Evolutionary conservation across 495 filamentous ascomycete genomes (phyloP).

Genomic region (Neurospora africana): DNA sequence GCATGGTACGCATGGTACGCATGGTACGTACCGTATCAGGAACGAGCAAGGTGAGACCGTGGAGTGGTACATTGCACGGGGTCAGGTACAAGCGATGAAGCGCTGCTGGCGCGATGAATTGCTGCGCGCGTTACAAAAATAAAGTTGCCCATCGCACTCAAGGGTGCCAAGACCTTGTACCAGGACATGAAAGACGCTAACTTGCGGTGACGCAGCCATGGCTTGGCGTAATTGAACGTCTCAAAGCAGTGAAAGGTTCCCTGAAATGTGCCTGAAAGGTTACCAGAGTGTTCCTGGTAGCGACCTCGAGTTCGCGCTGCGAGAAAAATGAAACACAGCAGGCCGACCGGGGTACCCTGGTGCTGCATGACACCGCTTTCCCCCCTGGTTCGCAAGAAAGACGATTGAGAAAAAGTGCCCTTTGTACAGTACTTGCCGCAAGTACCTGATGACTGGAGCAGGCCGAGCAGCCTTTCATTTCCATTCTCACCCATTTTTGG

Average conservation of each 20-base stretch:
- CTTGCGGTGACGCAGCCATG: slow-evolving; percentile 30
- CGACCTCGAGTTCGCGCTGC: slow-evolving; percentile 18
- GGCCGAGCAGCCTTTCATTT: neutral
- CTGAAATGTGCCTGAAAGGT: slow-evolving; percentile 2
- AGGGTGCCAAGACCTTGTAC: slow-evolving; percentile 9
- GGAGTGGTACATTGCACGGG: slow-evolving; percentile 12
- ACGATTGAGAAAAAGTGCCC: neutral
- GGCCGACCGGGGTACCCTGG: slow-evolving; percentile 14
- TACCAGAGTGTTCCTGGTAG: slow-evolving; percentile 2
- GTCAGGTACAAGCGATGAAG: slow-evolving; percentile 7
- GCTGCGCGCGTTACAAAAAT: slow-evolving; percentile 5
- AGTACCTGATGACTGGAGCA: neutral
- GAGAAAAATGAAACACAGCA: slow-evolving; percentile 24
- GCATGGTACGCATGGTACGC: neutral
- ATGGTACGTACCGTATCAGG: neutral
- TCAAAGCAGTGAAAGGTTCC: slow-evolving; percentile 3
- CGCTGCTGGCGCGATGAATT: neutral
- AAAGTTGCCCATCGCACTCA: slow-evolving; percentile 5
- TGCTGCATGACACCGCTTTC: slow-evolving; percentile 15
- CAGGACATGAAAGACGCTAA: slow-evolving; percentile 9
- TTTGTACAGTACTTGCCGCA: slow-evolving; percentile 11
- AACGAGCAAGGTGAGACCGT: slow-evolving; percentile 2
- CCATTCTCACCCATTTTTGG: neutral
- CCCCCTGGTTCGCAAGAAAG: slow-evolving; percentile 12
- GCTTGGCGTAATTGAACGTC: slow-evolving; percentile 20